Base-by-base conservation (phyloP, 805 yeast species). In the Alloascoidea africana region DNA sequence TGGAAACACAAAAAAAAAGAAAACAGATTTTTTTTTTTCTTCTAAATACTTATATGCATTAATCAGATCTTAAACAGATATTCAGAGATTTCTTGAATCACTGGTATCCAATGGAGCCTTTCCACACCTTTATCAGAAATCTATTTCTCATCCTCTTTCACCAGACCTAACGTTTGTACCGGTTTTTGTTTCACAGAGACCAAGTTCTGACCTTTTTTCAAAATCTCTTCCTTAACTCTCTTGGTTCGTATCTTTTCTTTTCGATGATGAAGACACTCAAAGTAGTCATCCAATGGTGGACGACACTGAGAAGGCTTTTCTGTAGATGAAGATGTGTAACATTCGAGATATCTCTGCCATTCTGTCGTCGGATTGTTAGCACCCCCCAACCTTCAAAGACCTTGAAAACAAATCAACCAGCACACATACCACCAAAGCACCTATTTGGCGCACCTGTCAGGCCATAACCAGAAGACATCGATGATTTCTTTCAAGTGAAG, bases 191-290 rank as follows among this genome's bases (percentile, higher is more conserved):
- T n/a, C n/a, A n/a, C n/a, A 8, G 30, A 23, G 13, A 8, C n/a
- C 8, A 23, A n/a, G 8, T 23, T n/a, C n/a, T 23, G 30, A 23
- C 30, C 30, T n/a, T 23, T 23, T 23, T 14, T 34, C n/a, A n/a
- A 11, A 8, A 34, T 16, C 39, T 52, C 52, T 2, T 39, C 40
- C 38, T 51, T 49, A 17, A 56, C 49, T 18, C 47, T 35, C 5
- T 43, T 35, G 14, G 46, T 46, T 38, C 55, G 45, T 40, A 44
- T 41, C 36, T 47, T 57, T 50, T 63, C 73, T 49, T 66, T 66
- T 14, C 49, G 53, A 50, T 66, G 72, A 48, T 62, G 68, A 35
- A 68, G 56, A 46, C 73, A 68, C 52, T 68, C 73, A 36, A 54
- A 50, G 54, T 66, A 68, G 47, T 67, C 73, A 38, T 60, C 68